Evolutionary conservation across 345 rosid genomes (phyloP).

Genomic region (Clausena lansium): DNA sequence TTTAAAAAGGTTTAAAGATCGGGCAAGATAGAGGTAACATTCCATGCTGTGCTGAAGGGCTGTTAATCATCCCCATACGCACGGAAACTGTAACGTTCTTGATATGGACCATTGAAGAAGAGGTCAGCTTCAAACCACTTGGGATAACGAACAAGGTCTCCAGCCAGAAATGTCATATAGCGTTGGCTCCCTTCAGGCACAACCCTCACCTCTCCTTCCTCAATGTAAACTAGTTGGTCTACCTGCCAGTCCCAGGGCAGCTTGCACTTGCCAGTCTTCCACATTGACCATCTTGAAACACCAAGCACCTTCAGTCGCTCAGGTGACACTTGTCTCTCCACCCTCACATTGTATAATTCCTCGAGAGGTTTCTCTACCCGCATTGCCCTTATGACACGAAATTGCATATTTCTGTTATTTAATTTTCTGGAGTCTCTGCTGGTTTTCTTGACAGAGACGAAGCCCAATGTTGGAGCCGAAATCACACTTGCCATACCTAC

Average conservation of each 20-base stretch:
- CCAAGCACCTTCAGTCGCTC: conserved; percentile 64
- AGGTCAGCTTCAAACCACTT: conserved; percentile 98
- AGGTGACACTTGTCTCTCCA: conserved; percentile 59
- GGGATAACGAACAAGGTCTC: conserved; percentile 87
- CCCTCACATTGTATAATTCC: conserved; percentile 78
- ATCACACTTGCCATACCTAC: conserved; percentile 46
- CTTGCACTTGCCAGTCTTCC: conserved; percentile 86
- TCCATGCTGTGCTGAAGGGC: neutral
- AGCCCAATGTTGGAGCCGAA: conserved; percentile 30
- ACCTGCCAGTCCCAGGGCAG: conserved; percentile 96
- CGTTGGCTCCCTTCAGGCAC: conserved; percentile 80
- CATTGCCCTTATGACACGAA: conserved; percentile 48
- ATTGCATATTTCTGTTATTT: conserved; percentile 7
- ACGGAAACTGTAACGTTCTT: conserved; percentile 80
- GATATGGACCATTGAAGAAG: conserved; percentile 77
- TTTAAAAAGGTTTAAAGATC: neutral
- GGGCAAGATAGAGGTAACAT: neutral
- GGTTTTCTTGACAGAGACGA: conserved; percentile 26
- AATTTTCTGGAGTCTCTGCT: conserved; percentile 11
- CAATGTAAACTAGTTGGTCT: conserved; percentile 89
- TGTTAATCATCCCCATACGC: conserved; percentile 79
- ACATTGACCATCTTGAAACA: conserved; percentile 76
- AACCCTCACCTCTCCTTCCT: conserved; percentile 96
- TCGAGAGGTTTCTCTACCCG: conserved; percentile 62
- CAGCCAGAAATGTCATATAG: conserved; percentile 79